phyloP scores from a whole-genome alignment of 2,329 filamentous ascomycete species.

The Xylariaceae sp. region DNA sequence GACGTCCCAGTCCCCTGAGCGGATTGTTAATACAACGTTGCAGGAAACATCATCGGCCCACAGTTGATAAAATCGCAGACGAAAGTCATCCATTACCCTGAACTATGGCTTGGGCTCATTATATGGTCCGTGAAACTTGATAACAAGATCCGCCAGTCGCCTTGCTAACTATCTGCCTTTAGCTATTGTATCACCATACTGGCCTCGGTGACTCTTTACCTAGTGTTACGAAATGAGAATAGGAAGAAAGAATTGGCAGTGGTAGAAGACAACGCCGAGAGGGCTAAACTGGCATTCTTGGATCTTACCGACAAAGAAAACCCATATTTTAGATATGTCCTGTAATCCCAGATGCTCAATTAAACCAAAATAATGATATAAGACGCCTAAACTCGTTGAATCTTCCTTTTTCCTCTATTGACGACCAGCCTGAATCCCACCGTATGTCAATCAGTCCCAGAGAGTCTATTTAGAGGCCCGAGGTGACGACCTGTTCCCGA shows the following conservation, averaged over 20 bases:
- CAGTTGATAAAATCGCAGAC: constrained; percentile 71
- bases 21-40: constrained; percentile 1
- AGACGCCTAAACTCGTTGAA: background rate
- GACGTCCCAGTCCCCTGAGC: background rate
- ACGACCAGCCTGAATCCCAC: background rate
- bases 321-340: constrained; percentile 65
- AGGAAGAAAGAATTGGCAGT: constrained; percentile 47
- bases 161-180: constrained; percentile 15
- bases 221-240: constrained; percentile 64
- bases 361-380: background rate
- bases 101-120: constrained; percentile 71
- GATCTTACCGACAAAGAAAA: constrained; percentile 73
- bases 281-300: constrained; percentile 66
- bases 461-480: constrained; percentile 8
- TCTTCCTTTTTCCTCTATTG: too few species aligned
- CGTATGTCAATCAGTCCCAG: background rate
- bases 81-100: constrained; percentile 68
- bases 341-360: constrained; percentile 33
- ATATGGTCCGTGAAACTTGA: constrained; percentile 46
- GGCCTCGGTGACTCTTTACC: constrained; percentile 58
- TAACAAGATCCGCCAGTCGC: background rate
- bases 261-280: constrained; percentile 60
- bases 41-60: constrained; percentile 73
- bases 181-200: constrained; percentile 71
- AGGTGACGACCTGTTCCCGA: constrained; percentile 8